Evolutionary conservation across 2,329 filamentous ascomycete genomes (phyloP), one percentile per base, ranked within the genome.

Genomic region (Chrysoporthe puriensis): DNA sequence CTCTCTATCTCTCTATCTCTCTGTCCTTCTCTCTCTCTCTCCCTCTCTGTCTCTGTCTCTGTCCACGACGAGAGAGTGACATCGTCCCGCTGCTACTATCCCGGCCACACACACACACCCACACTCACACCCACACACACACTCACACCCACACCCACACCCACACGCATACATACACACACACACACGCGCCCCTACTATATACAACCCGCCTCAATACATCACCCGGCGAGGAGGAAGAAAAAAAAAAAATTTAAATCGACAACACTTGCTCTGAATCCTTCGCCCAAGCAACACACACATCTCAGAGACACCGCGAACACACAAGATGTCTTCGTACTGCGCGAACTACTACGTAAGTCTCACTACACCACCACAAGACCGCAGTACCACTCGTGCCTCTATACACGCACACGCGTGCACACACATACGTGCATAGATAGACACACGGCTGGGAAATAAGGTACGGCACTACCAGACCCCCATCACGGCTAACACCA

Each of bases 281-380:
- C 26, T 26, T 26, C 26, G 26, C 26, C 26, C 26, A 26, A 26
- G 26, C 26, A 26, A 26, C 26, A 26, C 36, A 26, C 36, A 34
- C n/a, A 56, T 46, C n/a, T 56, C 18, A n/a, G 26, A 56, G 26
- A 26, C n/a, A 50, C 42, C 13, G 48, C 52, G 36, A 21, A 16
- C 13, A 42, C 13, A 42, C 60, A 69, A 42, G 58, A 76, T 77
- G 74, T 68, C 71, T 72, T 79, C 75, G 71, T 79, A 79, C 62
- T 79, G 77, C 67, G 76, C 78, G 62, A 79, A 79, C 70, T 79
- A 78, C 72, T 79, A 79, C 64, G 78, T 79, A 72, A 40, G 74
- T 66, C 26, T 26, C 26, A 26, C 26, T 26, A 2, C 57, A 43
- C 3, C 36, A 57, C 6, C 54, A 57, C 8, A 40, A 1, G 34